Conservation (phyloP, 2,329 filamentous ascomycete genomes). For the Xylariaceae sp. region DNA sequence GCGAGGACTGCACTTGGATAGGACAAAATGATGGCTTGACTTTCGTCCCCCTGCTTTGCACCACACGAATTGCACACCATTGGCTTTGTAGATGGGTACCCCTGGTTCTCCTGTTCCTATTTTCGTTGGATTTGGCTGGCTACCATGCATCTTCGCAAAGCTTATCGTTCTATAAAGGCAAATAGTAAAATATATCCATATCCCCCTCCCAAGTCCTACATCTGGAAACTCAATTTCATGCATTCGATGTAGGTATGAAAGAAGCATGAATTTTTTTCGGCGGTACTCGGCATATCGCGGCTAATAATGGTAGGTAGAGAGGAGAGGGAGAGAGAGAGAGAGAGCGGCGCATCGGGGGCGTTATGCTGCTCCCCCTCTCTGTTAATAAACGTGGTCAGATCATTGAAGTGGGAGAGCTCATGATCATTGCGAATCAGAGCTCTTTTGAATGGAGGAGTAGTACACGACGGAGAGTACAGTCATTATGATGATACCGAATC, state of each 20-base stretch:
- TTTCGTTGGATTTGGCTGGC: slow-evolving; percentile 7
- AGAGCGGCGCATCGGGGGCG: no score
- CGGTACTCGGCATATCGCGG: slow-evolving; percentile 8
- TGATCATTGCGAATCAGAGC: background rate
- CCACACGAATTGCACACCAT: slow-evolving; percentile 15
- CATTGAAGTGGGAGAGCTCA: slow-evolving; percentile 15
- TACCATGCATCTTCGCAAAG: slow-evolving; percentile 14
- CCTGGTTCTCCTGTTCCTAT: background rate
- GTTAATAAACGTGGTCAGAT: slow-evolving; percentile 13
- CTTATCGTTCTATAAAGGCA: slow-evolving; percentile 6
- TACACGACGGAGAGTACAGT: no score
- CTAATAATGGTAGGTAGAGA: background rate
- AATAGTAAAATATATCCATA: slow-evolving; percentile 2
- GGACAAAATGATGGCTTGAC: slow-evolving; percentile 26
- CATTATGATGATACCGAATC: no score
- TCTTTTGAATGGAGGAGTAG: no score
- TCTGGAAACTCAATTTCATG: background rate
- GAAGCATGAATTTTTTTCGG: background rate
- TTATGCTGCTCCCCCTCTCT: background rate
- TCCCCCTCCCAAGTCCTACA: slow-evolving; percentile 14
- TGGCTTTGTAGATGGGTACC: slow-evolving; percentile 14
- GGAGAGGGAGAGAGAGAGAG: background rate
- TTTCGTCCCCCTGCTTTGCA: slow-evolving; percentile 18
- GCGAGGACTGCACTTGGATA: slow-evolving; percentile 27
- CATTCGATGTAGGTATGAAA: background rate